Percentiles rank a stretch among this genome's conserved stretches.
Conservation (phyloP, 1,284 basidiomycete species). For the Macrocystidia cucumis region DNA sequence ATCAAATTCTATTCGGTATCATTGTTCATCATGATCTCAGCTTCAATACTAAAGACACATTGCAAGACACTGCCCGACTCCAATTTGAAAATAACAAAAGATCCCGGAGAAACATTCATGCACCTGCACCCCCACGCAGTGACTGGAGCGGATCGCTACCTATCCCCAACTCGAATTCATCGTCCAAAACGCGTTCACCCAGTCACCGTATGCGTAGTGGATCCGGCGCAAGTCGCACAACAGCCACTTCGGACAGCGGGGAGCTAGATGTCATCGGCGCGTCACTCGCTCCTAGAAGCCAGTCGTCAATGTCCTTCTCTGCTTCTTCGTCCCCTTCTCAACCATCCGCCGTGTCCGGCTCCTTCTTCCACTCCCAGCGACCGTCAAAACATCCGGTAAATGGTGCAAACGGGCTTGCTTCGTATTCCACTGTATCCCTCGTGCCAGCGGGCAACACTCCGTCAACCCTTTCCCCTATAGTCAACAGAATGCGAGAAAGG, state of each 20-base stretch:
- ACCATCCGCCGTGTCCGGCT: constrained; percentile 37
- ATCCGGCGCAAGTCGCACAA: constrained; percentile 72
- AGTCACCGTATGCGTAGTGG: constrained; percentile 64
- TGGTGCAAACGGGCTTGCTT: constrained; percentile 34
- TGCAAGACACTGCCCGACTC: constrained; percentile 68
- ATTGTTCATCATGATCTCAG: constrained; percentile 22
- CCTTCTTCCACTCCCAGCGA: constrained; percentile 26
- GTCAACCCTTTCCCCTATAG: constrained; percentile 61
- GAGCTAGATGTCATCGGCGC: constrained; percentile 42
- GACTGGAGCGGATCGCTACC: constrained; percentile 42
- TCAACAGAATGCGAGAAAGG: constrained; percentile 67
- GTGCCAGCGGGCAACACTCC: constrained; percentile 21
- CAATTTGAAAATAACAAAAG: constrained; percentile 76
- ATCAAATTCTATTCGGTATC: constrained; percentile 3
- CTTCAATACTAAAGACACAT: constrained; percentile 61
- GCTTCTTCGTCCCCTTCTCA: constrained; percentile 50
- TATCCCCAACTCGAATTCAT: constrained; percentile 29
- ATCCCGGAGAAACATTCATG: constrained; percentile 55
- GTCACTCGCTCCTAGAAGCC: constrained; percentile 30
- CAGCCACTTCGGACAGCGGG: constrained; percentile 65
- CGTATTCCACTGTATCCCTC: constrained; percentile 30
- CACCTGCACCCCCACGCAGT: constrained; percentile 55
- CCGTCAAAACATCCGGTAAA: constrained; percentile 19
- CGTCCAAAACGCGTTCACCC: constrained; percentile 29
- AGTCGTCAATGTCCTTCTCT: constrained; percentile 44